phyloP scores from a whole-genome alignment of 768 basidiomycete species.

The Lactarius hatsudake region DNA sequence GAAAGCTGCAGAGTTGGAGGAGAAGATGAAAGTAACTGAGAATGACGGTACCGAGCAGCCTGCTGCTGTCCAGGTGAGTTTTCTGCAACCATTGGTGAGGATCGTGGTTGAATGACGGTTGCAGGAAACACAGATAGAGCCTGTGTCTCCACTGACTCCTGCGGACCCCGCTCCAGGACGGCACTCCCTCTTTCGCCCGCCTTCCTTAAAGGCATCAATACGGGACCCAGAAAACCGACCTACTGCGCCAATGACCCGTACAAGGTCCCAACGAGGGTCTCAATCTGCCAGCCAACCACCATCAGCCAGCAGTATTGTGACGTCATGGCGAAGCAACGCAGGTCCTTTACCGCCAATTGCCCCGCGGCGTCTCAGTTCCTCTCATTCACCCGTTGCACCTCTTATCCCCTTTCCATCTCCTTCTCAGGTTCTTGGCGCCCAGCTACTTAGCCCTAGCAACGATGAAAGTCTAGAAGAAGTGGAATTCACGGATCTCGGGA shows the following conservation, averaged over 20 bases:
- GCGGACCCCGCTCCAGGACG: background rate
- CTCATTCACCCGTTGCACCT: slow-evolving; percentile 36
- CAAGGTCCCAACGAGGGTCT: slow-evolving; percentile 26
- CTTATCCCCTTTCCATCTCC: slow-evolving; percentile 33
- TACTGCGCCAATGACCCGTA: slow-evolving; percentile 14
- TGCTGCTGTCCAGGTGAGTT: slow-evolving; percentile 7
- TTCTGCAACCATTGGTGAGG: background rate
- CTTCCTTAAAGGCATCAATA: slow-evolving; percentile 33
- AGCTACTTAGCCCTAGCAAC: slow-evolving; percentile 41
- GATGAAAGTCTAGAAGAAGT: slow-evolving; percentile 74
- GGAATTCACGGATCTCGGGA: slow-evolving; percentile 74
- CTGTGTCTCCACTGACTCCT: background rate
- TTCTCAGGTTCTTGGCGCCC: slow-evolving; percentile 36
- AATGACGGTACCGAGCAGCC: background rate
- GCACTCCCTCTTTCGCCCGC: slow-evolving; percentile 28
- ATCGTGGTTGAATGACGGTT: background rate
- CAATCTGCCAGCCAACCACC: slow-evolving; percentile 10
- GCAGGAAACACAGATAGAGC: slow-evolving; percentile 13
- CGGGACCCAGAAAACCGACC: slow-evolving; percentile 17
- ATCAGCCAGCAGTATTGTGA: slow-evolving; percentile 36
- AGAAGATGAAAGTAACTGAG: slow-evolving; percentile 48
- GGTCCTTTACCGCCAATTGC: slow-evolving; percentile 35
- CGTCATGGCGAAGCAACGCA: slow-evolving; percentile 67
- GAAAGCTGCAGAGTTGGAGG: slow-evolving; percentile 78
- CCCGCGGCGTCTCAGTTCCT: slow-evolving; percentile 29